These are phyloP conservation scores for Ehretia macrophylla DNA, from an alignment of 257 asterid genomes.

Conservation along the genomic window DNA sequence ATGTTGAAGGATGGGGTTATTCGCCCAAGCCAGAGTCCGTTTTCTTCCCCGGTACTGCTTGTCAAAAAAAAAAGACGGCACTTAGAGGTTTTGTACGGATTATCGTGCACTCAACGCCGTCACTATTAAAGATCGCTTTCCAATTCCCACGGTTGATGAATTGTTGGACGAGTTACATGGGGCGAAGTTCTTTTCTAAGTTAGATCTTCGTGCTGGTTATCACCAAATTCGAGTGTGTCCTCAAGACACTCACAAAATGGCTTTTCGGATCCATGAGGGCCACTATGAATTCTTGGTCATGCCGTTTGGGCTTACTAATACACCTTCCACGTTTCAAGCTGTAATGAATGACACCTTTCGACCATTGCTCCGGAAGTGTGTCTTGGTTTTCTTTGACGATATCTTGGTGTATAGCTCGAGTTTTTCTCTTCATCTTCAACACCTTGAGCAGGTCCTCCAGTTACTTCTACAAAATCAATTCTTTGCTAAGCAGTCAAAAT, in stretches of 20 bases:
- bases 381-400: constrained; percentile 1
- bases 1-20: no score
- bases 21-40: no score
- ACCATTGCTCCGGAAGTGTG: neutral
- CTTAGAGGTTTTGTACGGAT: no score
- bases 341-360: neutral
- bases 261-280: neutral
- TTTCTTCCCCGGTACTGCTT: no score
- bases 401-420: neutral
- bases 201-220: neutral
- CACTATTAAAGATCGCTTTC: neutral
- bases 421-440: neutral
- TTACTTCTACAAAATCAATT: neutral
- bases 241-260: neutral
- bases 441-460: neutral
- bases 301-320: neutral
- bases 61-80: no score
- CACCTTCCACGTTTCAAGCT: neutral
- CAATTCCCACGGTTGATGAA: neutral
- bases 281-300: neutral
- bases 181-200: neutral
- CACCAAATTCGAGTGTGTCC: neutral
- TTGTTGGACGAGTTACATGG: neutral
- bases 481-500: neutral
- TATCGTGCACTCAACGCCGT: neutral